Conservation (phyloP, 257 asterid species). For the Prunella vulgaris region DNA sequence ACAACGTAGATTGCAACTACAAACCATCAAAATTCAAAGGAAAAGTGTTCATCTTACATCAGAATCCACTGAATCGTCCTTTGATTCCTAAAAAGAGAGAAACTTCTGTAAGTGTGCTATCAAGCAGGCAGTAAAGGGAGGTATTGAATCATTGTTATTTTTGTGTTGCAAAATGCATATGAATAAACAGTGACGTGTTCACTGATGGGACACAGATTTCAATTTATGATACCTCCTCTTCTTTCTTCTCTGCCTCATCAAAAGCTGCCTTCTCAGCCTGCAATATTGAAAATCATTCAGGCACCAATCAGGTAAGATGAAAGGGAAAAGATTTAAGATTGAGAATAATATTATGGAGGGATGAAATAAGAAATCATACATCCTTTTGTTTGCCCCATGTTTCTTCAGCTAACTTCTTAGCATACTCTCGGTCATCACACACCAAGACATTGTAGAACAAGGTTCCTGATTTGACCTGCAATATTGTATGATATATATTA, state of each 20-base stretch:
- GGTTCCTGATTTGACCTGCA: conserved; percentile 95
- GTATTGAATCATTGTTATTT: neutral
- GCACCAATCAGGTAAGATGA: neutral
- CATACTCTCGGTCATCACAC: conserved; percentile 75
- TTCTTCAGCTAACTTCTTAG: conserved; percentile 73
- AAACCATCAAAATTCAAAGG: neutral
- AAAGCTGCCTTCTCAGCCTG: conserved; percentile 93
- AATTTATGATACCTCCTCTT: conserved; percentile 54
- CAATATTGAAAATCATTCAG: conserved; percentile 11
- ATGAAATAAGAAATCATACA: conserved; percentile 39
- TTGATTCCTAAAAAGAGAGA: conserved; percentile 23
- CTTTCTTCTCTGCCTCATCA: conserved; percentile 76
- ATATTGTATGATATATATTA: neutral
- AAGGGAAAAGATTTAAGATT: neutral
- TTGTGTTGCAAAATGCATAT: neutral
- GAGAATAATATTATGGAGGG: neutral
- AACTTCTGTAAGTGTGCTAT: neutral
- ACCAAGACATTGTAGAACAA: conserved; percentile 79
- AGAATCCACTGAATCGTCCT: conserved; percentile 50
- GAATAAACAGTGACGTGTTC: neutral
- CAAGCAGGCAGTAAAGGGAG: neutral
- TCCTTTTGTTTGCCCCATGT: conserved; percentile 94
- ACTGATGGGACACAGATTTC: neutral
- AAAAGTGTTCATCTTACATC: conserved; percentile 27
- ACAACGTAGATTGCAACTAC: neutral